Base-by-base conservation (phyloP, 192 early-diverging fungal species). In the Gamsiella multidivaricata region DNA sequence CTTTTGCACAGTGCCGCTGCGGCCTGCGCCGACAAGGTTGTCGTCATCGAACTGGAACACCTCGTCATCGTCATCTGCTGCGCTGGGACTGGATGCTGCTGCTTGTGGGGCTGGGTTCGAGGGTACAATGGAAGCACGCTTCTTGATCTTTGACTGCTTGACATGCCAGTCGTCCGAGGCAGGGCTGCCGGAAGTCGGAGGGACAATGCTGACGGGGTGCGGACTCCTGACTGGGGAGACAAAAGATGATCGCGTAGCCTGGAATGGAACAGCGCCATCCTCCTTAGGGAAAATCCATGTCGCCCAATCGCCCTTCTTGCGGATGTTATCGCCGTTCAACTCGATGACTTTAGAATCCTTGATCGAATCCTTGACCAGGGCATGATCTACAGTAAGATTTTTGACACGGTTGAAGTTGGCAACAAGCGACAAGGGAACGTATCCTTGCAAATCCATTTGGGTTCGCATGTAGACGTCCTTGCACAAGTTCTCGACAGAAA, bases 401-500 rank as follows among this genome's bases (percentile, higher is more conserved):
- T 91, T 91, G 53, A 99, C 89, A 26, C 97, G 93, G 69, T 96
- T 97, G 81, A 99, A 99, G 52, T 87, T 88, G 25, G 91, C 89
- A 58, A 99, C 81, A 0, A 97, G 80, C 9, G 80, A 79, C 46
- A 98, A 71, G 6, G 90, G 86, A 23, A 99, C 94, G 65, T 84
- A 94, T 23, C 97, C 97, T 47, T 92, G 85, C 4, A 85, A 57
- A 55, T 96, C 89, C 96, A 99, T 99, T 70, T 97, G 93, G 39
- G 61, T 85, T 47, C 97, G 91, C 84, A 99, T 95, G 81, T 87
- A 99, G 20, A 98, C 86, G 79, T 99, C 97, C 55, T 93, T 94
- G 90, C 94, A 96, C 54, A 99, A 85, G 69, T 99, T 99, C 42
- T 98, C 96, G 46, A 97, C 88, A 51, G 94, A 95, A 70, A 98